Percentiles rank a stretch among this genome's conserved stretches.
phyloP scores from a whole-genome alignment of 805 yeast species.

The Zygosaccharomyces rouxii region DNA sequence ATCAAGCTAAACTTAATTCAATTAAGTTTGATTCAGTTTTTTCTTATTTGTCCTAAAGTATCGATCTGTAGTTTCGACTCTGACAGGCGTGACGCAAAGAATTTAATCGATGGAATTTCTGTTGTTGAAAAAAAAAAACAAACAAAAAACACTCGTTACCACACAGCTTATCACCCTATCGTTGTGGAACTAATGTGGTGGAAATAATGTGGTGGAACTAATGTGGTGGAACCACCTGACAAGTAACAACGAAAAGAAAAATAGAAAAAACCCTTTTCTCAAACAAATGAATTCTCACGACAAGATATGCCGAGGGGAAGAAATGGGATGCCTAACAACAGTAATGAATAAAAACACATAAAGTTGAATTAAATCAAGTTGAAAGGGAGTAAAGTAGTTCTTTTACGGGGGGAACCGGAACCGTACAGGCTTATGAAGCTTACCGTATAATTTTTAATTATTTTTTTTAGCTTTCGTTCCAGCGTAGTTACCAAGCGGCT shows the following conservation, averaged over 20 bases:
- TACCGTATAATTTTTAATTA: background rate
- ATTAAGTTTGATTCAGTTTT: too few relatives aligned
- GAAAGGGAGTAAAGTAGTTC: background rate
- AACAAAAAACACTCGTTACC: too few relatives aligned
- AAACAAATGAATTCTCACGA: background rate
- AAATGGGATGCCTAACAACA: background rate
- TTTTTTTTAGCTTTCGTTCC: background rate
- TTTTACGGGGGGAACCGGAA: too few relatives aligned
- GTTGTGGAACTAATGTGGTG: background rate
- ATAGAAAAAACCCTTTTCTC: background rate
- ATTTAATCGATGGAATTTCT: background rate
- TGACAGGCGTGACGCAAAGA: background rate
- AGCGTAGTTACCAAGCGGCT: background rate
- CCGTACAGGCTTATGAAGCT: too few relatives aligned
- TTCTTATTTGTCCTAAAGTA: background rate
- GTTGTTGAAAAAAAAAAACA: background rate
- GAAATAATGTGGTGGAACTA: background rate
- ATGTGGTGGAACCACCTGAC: background rate
- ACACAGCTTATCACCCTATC: background rate
- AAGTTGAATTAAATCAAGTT: background rate
- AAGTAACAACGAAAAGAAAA: background rate
- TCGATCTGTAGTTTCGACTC: background rate
- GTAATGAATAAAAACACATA: background rate
- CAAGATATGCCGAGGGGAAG: background rate
- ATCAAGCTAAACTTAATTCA: background rate